Conservation (phyloP, 1,284 basidiomycete species). For the Rhodotorula sp. region DNA sequence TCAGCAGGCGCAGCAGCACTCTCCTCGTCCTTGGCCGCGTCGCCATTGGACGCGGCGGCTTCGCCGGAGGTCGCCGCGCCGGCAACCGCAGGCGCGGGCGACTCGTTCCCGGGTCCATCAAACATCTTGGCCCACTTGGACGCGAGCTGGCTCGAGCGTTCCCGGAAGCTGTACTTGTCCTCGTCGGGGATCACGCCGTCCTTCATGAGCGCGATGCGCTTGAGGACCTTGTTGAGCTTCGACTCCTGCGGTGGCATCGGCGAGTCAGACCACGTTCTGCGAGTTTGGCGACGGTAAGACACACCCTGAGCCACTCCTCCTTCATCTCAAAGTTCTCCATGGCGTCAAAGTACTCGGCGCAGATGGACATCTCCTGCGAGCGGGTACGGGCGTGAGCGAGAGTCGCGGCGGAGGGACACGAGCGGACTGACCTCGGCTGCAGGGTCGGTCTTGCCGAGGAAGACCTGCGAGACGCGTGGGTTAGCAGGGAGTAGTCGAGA, state of each 20-base stretch:
- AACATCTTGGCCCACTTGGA: constrained; percentile 46
- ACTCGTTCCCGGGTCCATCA: constrained; percentile 12
- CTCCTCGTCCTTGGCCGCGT: constrained; percentile 21
- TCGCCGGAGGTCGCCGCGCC: background rate
- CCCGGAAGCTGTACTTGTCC: constrained; percentile 79
- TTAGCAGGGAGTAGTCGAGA: background rate
- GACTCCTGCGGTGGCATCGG: constrained; percentile 61
- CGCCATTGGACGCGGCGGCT: constrained; percentile 14
- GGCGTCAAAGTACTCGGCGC: constrained; percentile 72
- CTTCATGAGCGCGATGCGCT: constrained; percentile 75
- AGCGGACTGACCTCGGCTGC: constrained; percentile 45
- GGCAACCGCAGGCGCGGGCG: constrained; percentile 8
- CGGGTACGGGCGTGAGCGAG: background rate
- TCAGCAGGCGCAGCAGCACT: constrained; percentile 5
- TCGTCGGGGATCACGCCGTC: constrained; percentile 71
- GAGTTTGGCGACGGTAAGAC: constrained; percentile 44
- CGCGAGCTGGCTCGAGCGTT: constrained; percentile 59
- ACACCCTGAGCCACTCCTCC: constrained; percentile 74
- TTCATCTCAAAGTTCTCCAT: constrained; percentile 86
- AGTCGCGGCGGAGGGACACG: background rate
- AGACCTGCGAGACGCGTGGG: constrained; percentile 49
- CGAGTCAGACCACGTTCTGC: background rate
- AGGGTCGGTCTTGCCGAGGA: constrained; percentile 62
- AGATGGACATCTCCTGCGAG: constrained; percentile 50
- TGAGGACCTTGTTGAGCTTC: constrained; percentile 98